These are phyloP conservation scores for Stygiomarasmius scandens DNA, from an alignment of 1,284 basidiomycete genomes.

Conservation along the genomic window DNA sequence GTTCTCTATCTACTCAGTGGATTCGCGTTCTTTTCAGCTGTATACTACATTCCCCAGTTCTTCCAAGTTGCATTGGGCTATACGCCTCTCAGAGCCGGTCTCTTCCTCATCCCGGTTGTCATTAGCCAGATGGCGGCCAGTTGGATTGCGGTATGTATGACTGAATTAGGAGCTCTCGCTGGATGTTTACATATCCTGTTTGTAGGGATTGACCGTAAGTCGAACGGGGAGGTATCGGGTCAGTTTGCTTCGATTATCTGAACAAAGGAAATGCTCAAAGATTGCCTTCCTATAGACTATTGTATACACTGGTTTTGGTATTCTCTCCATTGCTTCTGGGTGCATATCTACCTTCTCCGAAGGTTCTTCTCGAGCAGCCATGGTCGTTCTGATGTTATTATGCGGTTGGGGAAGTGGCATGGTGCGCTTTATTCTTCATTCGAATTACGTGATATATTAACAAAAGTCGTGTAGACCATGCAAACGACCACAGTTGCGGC, in stretches of 20 bases:
- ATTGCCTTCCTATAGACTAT: too few species aligned
- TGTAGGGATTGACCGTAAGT: constrained; percentile 67
- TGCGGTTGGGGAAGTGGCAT: constrained; percentile 71
- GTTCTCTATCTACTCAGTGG: constrained; percentile 39
- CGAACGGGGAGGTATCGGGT: constrained; percentile 69
- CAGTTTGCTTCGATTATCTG: constrained; percentile 13
- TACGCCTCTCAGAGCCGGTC: constrained; percentile 53
- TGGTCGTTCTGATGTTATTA: constrained; percentile 72
- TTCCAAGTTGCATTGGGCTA: constrained; percentile 73
- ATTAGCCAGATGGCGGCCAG: constrained; percentile 62
- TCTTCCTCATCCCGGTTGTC: constrained; percentile 68
- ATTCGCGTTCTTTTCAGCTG: constrained; percentile 60
- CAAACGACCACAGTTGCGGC: constrained; percentile 71
- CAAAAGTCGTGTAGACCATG: constrained; percentile 42
- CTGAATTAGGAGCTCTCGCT: too few species aligned
- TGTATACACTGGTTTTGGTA: constrained; percentile 64
- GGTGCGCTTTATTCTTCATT: constrained; percentile 32
- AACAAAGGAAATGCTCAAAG: too few species aligned
- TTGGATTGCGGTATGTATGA: constrained; percentile 56
- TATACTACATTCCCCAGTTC: constrained; percentile 75
- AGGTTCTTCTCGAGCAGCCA: constrained; percentile 48
- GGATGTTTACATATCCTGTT: too few species aligned
- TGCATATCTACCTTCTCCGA: constrained; percentile 63
- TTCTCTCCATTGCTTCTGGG: constrained; percentile 75
- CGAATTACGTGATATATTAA: too few species aligned